Evolutionary conservation across 2,329 filamentous ascomycete species (phyloP).

Genomic region (Leptographium lundbergii): DNA sequence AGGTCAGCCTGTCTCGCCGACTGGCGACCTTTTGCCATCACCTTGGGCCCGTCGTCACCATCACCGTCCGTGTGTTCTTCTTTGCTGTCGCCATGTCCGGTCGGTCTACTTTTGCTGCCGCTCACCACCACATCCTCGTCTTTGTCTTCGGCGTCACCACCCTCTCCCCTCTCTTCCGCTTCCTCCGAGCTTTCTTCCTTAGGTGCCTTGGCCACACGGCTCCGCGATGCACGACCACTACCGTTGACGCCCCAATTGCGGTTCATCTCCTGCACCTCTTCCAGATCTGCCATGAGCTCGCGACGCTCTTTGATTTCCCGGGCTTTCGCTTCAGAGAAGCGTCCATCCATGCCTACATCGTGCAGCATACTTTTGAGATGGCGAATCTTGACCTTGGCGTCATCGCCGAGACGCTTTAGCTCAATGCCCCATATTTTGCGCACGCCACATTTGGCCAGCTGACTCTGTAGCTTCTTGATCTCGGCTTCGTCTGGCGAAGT

Average conservation of each 20-base stretch:
- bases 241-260: conserved; percentile 56
- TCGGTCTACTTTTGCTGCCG: conserved; percentile 13
- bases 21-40: conserved; percentile 26
- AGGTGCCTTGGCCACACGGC: conserved; percentile 15
- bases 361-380: conserved; percentile 69
- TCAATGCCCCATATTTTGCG: conserved; percentile 86
- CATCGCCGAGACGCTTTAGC: conserved; percentile 59
- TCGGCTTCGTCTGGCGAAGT: conserved; percentile 55
- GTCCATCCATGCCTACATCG: conserved; percentile 76
- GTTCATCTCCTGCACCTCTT: conserved; percentile 72
- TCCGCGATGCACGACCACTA: conserved; percentile 29
- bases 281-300: conserved; percentile 73
- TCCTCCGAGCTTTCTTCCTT: conserved; percentile 15
- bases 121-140: not conserved
- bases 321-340: conserved; percentile 76
- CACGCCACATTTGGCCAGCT: conserved; percentile 80
- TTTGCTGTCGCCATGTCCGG: conserved; percentile 1
- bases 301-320: conserved; percentile 76
- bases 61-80: conserved; percentile 2
- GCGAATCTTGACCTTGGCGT: conserved; percentile 64
- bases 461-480: conserved; percentile 78
- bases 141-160: not conserved
- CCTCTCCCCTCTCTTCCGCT: conserved; percentile 1
- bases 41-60: conserved; percentile 20
- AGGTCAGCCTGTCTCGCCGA: conserved; percentile 37